A percentile compares a stretch with the other conserved stretches of the same genome.
Evolutionary conservation across 1,284 basidiomycete genomes (phyloP).

Genomic region (Ceratobasidium sp.): DNA sequence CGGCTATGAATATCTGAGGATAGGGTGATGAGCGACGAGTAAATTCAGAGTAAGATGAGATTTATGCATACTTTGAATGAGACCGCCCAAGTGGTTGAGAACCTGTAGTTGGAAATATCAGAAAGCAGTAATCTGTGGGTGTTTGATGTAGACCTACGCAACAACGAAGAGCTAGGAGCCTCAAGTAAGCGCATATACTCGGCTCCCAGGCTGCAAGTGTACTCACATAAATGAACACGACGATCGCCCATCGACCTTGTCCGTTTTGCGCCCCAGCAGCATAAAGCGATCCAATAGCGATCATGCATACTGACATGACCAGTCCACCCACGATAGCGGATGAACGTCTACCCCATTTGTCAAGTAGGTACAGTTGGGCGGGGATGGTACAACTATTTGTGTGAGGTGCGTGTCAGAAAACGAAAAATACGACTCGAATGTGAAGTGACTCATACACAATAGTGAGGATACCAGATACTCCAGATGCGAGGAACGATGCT

Average conservation of each 20-base stretch:
- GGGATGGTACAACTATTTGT: constrained; percentile 58
- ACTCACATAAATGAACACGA: constrained; percentile 63
- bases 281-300: constrained; percentile 63
- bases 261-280: constrained; percentile 56
- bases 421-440: neutral
- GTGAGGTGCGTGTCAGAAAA: neutral
- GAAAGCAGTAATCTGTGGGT: constrained; percentile 50
- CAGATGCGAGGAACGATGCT: constrained; percentile 67
- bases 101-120: constrained; percentile 57
- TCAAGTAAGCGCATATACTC: neutral
- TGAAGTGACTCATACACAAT: constrained; percentile 53
- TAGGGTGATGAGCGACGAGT: constrained; percentile 8
- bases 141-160: constrained; percentile 11
- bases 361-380: constrained; percentile 60
- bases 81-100: constrained; percentile 61
- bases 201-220: neutral
- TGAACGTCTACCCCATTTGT: constrained; percentile 64
- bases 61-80: constrained; percentile 46
- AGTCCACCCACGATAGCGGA: constrained; percentile 64
- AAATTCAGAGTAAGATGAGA: neutral
- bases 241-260: constrained; percentile 61
- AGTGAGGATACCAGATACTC: constrained; percentile 66
- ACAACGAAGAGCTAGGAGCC: constrained; percentile 38
- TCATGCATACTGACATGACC: constrained; percentile 59
- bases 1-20: constrained; percentile 58